Conservation (phyloP, 2,329 filamentous ascomycete species). For the Truncatella angustata region DNA sequence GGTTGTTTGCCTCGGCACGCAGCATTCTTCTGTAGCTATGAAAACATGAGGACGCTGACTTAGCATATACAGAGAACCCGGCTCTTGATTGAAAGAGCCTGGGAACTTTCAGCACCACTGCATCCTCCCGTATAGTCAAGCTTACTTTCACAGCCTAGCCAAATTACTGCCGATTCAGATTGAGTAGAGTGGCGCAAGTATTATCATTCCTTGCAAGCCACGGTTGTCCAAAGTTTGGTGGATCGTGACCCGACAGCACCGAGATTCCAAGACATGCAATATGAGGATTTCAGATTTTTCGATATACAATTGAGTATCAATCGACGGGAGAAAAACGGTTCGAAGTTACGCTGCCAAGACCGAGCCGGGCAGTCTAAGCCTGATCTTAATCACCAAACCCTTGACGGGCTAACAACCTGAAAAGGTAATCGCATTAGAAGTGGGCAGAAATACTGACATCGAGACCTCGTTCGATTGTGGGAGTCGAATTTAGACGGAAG, state of each 20-base stretch:
- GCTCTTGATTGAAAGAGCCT: neutral
- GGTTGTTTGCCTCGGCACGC: neutral
- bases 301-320: neutral
- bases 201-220: conserved; percentile 2
- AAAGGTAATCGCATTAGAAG: too few relatives aligned
- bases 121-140: conserved; percentile 1
- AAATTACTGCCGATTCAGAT: conserved; percentile 5
- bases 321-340: neutral
- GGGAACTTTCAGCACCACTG: conserved; percentile 1
- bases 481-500: neutral
- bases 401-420: too few relatives aligned
- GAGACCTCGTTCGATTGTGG: neutral
- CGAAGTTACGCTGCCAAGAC: too few relatives aligned
- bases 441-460: too few relatives aligned
- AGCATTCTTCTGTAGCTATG: neutral
- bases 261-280: neutral
- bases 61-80: neutral
- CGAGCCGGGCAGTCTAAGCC: too few relatives aligned
- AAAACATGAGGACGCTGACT: neutral
- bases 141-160: neutral
- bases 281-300: neutral
- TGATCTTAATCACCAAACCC: too few relatives aligned
- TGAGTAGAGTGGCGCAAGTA: neutral
- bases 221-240: conserved; percentile 2
- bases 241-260: neutral